Base-by-base conservation (phyloP, 805 yeast species). In the Metschnikowia reukaufii region DNA sequence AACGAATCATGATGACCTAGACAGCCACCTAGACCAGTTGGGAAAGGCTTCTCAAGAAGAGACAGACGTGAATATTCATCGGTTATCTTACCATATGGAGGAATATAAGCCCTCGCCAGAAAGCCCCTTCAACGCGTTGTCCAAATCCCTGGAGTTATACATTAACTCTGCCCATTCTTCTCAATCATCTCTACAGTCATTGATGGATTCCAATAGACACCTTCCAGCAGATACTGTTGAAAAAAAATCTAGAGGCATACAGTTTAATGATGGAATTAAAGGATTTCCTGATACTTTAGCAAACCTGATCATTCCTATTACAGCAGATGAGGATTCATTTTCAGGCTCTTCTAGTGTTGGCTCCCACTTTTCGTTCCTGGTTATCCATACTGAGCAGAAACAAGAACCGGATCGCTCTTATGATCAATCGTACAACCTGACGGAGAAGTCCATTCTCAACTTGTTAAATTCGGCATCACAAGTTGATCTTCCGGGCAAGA, bases 361-460 rank as follows among this genome's bases (percentile, higher is more conserved):
- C 9, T 41, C 49, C 4, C 44, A 32, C 12, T 31, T 45, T 13
- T 41, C 45, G 23, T 34, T 40, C 25, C 41, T 32, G 42, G 20
- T 9, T n/a, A 8, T 36, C 1, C 6, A 38, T 17, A 17, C 21
- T 3, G 40, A 34, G 23, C 34, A 36, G 10, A 29, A 25, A 16
- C 12, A 3, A 12, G 37, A 31, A 6, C 17, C 36, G 23, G 44
- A 48, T 6, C 40, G 64, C 39, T 64, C 71, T 4, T 67, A 66
- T 48, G 71, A 69, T 51, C 63, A 55, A 23, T 61, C 67, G 3
- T 66, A 66, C 50, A 64, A 64, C 50, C 66, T 66, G 42, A 64
- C 73, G 2, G 76, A 72, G 53, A 67, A 67, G 47, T 67, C 76
- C 0, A 72, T 70, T 4, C 61, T 72, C 68, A 67, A 69, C 48